Evolutionary conservation across 208 protist species (phyloP).

Genomic region (Trypanosoma cruzi): DNA sequence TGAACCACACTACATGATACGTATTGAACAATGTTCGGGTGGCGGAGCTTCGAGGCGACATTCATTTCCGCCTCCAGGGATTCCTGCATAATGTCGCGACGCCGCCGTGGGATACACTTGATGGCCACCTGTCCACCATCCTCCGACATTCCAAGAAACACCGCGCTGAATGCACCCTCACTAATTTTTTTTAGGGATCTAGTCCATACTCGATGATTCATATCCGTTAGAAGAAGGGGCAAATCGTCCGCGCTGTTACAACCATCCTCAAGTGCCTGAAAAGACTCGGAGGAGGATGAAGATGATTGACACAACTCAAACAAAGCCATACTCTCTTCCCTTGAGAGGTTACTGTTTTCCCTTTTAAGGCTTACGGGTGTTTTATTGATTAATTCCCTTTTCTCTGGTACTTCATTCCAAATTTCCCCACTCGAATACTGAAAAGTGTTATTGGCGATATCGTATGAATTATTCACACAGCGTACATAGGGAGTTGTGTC

Average conservation of each 20-base stretch:
- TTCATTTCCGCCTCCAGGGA: slow-evolving; percentile 68
- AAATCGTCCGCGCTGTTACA: slow-evolving; percentile 34
- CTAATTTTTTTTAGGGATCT: slow-evolving; percentile 65
- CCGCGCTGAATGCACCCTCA: slow-evolving; percentile 64
- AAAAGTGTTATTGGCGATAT: background rate
- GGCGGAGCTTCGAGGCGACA: slow-evolving; percentile 54
- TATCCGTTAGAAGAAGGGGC: slow-evolving; percentile 56
- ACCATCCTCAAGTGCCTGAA: slow-evolving; percentile 17
- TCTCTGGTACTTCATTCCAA: background rate
- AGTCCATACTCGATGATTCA: slow-evolving; percentile 58
- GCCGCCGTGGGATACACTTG: slow-evolving; percentile 70
- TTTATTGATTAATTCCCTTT: no score
- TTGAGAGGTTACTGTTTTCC: no score
- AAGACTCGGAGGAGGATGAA: slow-evolving; percentile 6
- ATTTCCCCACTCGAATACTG: background rate
- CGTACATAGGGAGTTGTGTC: background rate
- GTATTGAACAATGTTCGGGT: slow-evolving; percentile 85
- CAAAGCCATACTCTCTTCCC: slow-evolving; percentile 1
- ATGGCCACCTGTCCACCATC: slow-evolving; percentile 81
- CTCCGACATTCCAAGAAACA: slow-evolving; percentile 74
- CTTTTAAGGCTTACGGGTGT: no score
- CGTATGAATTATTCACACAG: background rate
- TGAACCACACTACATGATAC: slow-evolving; percentile 63
- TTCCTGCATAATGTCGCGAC: slow-evolving; percentile 63
- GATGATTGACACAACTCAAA: slow-evolving; percentile 18